phyloP scores from a whole-genome alignment of 805 yeast species.

The Myxozyma lipomycoides region DNA sequence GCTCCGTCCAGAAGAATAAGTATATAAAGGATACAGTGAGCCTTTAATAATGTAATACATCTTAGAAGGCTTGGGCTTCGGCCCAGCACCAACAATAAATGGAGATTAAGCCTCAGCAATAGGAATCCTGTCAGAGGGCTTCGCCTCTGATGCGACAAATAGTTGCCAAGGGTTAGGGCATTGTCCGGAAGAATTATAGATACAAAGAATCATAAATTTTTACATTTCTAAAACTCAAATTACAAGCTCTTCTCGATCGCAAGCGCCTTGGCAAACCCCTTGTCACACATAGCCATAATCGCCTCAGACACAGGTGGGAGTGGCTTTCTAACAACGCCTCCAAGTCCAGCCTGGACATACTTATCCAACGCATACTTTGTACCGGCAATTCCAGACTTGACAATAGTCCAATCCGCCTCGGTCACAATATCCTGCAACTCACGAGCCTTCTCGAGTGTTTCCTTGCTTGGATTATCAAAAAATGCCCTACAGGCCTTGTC shows the following conservation, averaged over 20 bases:
- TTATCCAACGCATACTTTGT: conserved; percentile 28
- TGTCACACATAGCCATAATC: conserved; percentile 10
- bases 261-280: conserved; percentile 9
- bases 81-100: too few species aligned
- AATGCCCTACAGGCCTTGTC: conserved; percentile 18
- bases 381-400: conserved; percentile 28
- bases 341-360: conserved; percentile 18
- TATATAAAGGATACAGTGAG: too few species aligned
- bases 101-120: too few species aligned
- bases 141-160: too few species aligned
- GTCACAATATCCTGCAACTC: conserved; percentile 44
- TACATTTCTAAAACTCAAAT: too few species aligned
- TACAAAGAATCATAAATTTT: too few species aligned
- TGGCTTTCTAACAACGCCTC: conserved; percentile 24
- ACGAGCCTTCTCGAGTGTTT: conserved; percentile 39
- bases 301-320: conserved; percentile 19
- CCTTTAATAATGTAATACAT: too few species aligned
- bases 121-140: too few species aligned
- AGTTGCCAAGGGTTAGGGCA: too few species aligned
- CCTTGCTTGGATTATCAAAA: conserved; percentile 10
- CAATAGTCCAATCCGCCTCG: conserved; percentile 43
- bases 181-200: too few species aligned
- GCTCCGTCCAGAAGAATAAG: too few species aligned
- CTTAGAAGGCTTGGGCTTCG: too few species aligned
- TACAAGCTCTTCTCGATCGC: conserved; percentile 16